Evolutionary conservation across 805 yeast genomes (phyloP).

Genomic region (Candida schatavii): DNA sequence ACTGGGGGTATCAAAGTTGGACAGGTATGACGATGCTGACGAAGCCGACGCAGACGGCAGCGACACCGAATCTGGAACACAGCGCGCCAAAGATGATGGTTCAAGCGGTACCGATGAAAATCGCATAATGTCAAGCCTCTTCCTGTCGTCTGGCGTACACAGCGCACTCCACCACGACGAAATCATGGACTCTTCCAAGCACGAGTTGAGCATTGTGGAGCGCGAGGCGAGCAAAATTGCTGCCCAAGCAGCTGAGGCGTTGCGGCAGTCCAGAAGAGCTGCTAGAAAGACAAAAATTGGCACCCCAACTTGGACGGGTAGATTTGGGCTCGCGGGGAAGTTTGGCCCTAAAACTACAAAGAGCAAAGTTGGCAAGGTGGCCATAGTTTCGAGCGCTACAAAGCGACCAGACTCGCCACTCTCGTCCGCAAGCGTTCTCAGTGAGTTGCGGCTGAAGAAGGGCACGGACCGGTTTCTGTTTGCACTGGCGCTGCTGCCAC

Average conservation of each 20-base stretch:
- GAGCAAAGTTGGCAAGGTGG: not conserved
- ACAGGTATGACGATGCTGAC: constrained; percentile 51
- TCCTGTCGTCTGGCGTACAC: constrained; percentile 70
- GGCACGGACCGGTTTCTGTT: constrained; percentile 15
- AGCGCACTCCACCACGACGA: constrained; percentile 78
- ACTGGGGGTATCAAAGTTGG: constrained; percentile 72
- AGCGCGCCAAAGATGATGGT: constrained; percentile 12
- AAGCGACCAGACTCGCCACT: constrained; percentile 9
- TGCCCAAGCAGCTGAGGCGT: constrained; percentile 50
- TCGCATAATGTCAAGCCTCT: constrained; percentile 70
- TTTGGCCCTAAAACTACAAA: constrained; percentile 24
- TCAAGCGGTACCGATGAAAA: constrained; percentile 44
- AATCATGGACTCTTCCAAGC: constrained; percentile 54
- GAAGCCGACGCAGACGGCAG: constrained; percentile 25
- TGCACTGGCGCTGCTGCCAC: not conserved
- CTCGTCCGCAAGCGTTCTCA: constrained; percentile 50
- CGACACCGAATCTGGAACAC: constrained; percentile 1
- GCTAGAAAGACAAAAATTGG: constrained; percentile 55
- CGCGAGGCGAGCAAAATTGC: constrained; percentile 60
- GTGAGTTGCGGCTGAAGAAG: constrained; percentile 44
- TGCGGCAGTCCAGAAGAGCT: constrained; percentile 57
- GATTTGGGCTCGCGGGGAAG: constrained; percentile 80
- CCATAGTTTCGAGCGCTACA: not conserved
- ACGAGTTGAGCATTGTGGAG: constrained; percentile 55
- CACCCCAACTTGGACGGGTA: constrained; percentile 96